Evolutionary conservation across 2,329 filamentous ascomycete species (phyloP).

Genomic region (Fusarium chaquense): DNA sequence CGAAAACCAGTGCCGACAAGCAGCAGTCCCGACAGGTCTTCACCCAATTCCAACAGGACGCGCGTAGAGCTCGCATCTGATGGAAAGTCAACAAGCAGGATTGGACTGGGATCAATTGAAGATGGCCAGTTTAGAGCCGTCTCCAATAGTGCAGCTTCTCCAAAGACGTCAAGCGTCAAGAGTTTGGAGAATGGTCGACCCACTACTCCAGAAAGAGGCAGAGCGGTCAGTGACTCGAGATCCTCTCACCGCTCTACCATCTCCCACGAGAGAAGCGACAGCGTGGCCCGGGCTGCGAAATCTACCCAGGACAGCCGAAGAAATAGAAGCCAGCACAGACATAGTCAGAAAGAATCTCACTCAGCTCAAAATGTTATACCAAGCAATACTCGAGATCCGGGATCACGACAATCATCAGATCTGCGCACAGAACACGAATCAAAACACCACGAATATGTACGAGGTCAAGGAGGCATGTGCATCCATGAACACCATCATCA

Average conservation of each 20-base stretch:
- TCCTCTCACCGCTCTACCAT: conserved; percentile 8
- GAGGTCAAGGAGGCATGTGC: conserved; percentile 54
- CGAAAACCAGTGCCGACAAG: conserved; percentile 19
- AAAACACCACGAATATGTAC: conserved; percentile 41
- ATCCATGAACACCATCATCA: conserved; percentile 72
- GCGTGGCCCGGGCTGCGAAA: not conserved
- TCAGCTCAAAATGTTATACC: conserved; percentile 19
- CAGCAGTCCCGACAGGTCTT: not conserved
- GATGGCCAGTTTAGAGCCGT: conserved; percentile 1
- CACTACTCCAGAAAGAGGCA: conserved; percentile 12
- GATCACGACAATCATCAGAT: conserved; percentile 21
- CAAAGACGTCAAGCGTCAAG: conserved; percentile 3
- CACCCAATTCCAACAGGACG: conserved; percentile 3
- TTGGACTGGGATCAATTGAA: conserved; percentile 1
- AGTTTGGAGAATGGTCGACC: conserved; percentile 9
- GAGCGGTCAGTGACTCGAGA: conserved; percentile 12
- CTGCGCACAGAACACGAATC: conserved; percentile 42
- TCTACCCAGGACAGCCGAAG: conserved; percentile 15
- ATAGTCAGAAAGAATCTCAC: conserved; percentile 12
- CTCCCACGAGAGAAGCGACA: conserved; percentile 1
- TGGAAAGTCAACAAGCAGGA: not conserved
- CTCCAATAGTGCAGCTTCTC: conserved; percentile 5
- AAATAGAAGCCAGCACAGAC: conserved; percentile 36
- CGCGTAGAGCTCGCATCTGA: conserved; percentile 32
- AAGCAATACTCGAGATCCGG: conserved; percentile 14